phyloP scores from a whole-genome alignment of 805 yeast species.

The Wickerhamomyces kurtzmanii region DNA sequence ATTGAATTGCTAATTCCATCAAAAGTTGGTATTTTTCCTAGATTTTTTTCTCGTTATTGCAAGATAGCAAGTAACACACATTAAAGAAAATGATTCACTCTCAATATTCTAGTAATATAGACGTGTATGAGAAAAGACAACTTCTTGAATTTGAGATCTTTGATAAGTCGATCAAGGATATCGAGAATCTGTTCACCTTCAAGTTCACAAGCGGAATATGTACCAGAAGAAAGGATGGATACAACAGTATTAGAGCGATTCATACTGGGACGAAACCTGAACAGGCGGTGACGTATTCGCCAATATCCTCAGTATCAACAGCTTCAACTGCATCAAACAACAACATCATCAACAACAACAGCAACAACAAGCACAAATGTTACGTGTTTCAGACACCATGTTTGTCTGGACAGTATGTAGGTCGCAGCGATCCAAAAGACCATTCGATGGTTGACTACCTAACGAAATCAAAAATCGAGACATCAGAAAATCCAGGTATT shows the following conservation, averaged over 20 bases:
- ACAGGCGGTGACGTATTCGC: not conserved
- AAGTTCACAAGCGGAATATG: not conserved
- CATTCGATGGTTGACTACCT: too few species aligned
- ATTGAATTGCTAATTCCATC: too few species aligned
- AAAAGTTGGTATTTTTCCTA: too few species aligned
- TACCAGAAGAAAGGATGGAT: not conserved
- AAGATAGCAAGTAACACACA: too few species aligned
- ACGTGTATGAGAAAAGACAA: too few species aligned
- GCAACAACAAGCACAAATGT: not conserved
- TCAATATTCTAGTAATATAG: too few species aligned
- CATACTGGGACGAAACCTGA: not conserved
- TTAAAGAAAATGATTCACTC: too few species aligned
- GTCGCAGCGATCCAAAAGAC: too few species aligned
- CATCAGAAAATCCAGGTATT: slow-evolving; percentile 1
- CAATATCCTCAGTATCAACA: slow-evolving; percentile 1
- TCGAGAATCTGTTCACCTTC: slow-evolving; percentile 1
- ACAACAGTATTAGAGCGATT: too few species aligned
- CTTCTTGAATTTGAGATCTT: slow-evolving; percentile 2
- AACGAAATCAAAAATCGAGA: not conserved
- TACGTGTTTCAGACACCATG: too few species aligned
- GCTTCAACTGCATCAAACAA: not conserved
- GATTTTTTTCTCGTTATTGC: too few species aligned
- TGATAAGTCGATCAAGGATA: slow-evolving; percentile 2
- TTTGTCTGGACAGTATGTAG: too few species aligned
- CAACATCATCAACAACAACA: not conserved